Evolutionary conservation across 1,284 basidiomycete species (phyloP), one percentile per base, ranked within the genome.

Genomic region (Cryptococcus depauperatus): DNA sequence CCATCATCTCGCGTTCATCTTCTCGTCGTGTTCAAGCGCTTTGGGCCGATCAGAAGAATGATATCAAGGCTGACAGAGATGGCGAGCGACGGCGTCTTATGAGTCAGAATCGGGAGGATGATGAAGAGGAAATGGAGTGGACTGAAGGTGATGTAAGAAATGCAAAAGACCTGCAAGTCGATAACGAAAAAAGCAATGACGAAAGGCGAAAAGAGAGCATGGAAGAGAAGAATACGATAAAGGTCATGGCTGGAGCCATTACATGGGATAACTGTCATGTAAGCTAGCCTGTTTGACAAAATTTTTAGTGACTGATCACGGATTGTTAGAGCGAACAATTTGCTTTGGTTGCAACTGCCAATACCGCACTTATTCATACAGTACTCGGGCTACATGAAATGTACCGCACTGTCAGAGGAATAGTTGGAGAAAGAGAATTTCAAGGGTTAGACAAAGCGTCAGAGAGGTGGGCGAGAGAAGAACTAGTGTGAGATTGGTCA

Each of bases 381-480:
- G 51, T 58, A 1, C 47, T 49, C 21, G 57, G 59, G 1, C 50
- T 69, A 14, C 64, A 69, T 47, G 50, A 59, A 27, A 49, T 71
- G 51, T 62, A 65, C 44, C 35, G 47, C 5, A 43, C 56, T 19
- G 56, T 71, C 1, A 43, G 59, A 7, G 48, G 45, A 4, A 51
- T 71, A 3, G 65, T 69, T 0, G 68, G 69, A 10, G 66, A 64
- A 41, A 57, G 43, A 43, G 60, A 65, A 22, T 47, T 69, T 19
- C 57, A 59, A 6, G 62, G 60, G 6, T 58, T 71, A 33, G 63
- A 68, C 29, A 23, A 51, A 26, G 56, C 60, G 4, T 57, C 58
- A 11, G 61, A 61, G 37, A 46, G 60, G n/a, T 64, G 62, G 61
- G 59, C 49, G 22, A 43, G 13, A 16, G 29, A 16, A 30, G 29